Conservation (phyloP, 73 alveolate species). For the Paramecium octaurelia region DNA sequence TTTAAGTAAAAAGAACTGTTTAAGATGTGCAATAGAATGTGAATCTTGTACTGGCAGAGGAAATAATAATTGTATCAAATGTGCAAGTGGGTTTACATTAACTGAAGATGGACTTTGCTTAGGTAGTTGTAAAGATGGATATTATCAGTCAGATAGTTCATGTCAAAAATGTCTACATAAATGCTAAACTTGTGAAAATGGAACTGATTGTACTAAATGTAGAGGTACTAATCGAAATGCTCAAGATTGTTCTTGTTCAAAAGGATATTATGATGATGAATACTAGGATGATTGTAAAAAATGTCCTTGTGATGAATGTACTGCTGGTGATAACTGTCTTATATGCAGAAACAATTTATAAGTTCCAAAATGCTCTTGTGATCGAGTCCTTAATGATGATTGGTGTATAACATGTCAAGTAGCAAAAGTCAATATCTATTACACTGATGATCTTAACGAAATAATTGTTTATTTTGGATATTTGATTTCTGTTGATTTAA, state of each 20-base stretch:
- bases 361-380: neutral
- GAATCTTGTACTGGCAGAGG: neutral
- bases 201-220: neutral
- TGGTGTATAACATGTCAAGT: neutral
- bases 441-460: neutral
- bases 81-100: neutral
- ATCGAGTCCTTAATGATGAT: neutral
- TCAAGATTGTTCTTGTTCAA: neutral
- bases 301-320: slow-evolving; percentile 21
- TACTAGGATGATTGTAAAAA: neutral
- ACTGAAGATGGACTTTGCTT: neutral
- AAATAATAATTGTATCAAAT: neutral
- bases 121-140: neutral
- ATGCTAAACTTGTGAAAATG: neutral
- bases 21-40: neutral
- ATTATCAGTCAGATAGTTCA: neutral
- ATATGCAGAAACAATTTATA: neutral
- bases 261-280: neutral
- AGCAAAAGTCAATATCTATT: neutral
- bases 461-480: neutral
- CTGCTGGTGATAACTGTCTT: neutral
- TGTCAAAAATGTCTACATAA: neutral
- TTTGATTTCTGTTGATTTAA: neutral
- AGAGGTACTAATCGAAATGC: neutral
- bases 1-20: neutral